Evolutionary conservation across 2,329 filamentous ascomycete species (phyloP).

Genomic region (Pseudocercospora vitis): DNA sequence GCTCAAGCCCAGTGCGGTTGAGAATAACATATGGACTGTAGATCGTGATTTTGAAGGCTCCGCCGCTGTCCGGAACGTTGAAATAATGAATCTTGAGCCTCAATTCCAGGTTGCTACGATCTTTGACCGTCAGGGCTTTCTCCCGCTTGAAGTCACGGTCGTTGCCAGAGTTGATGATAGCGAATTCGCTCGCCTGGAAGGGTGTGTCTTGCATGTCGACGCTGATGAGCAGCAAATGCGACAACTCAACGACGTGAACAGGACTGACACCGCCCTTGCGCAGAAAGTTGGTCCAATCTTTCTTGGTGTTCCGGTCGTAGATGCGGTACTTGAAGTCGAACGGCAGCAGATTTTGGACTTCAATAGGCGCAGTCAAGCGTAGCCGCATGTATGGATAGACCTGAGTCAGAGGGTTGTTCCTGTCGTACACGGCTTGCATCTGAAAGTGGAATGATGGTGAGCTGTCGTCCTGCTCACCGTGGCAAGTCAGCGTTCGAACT

Average conservation of each 20-base stretch:
- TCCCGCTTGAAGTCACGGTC: conserved; percentile 88
- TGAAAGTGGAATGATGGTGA: conserved; percentile 92
- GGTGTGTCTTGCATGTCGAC: conserved; percentile 95
- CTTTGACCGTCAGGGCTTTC: conserved; percentile 74
- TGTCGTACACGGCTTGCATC: conserved; percentile 81
- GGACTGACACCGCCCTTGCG: conserved; percentile 95
- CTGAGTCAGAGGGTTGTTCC: conserved; percentile 76
- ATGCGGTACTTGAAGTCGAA: conserved; percentile 99
- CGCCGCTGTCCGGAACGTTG: conserved; percentile 84
- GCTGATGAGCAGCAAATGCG: conserved; percentile 86
- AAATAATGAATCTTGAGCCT: conserved; percentile 88
- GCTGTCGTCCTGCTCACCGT: conserved; percentile 76
- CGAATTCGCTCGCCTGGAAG: conserved; percentile 93
- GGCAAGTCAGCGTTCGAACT: conserved; percentile 83
- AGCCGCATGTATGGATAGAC: conserved; percentile 94
- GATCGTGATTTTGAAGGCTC: conserved; percentile 92
- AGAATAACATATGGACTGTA: conserved; percentile 93
- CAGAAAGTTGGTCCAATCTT: conserved; percentile 98
- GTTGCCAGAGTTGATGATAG: conserved; percentile 89
- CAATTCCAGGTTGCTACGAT: conserved; percentile 75
- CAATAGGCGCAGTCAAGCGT: conserved; percentile 86
- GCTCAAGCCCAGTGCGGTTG: conserved; percentile 89
- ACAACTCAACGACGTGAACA: conserved; percentile 94
- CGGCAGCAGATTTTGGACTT: conserved; percentile 89
- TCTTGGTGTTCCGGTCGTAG: conserved; percentile 97